Percentiles rank a stretch among this genome's conserved stretches.
Evolutionary conservation across 345 rosid species (phyloP).

Genomic region (Noccaea caerulescens): DNA sequence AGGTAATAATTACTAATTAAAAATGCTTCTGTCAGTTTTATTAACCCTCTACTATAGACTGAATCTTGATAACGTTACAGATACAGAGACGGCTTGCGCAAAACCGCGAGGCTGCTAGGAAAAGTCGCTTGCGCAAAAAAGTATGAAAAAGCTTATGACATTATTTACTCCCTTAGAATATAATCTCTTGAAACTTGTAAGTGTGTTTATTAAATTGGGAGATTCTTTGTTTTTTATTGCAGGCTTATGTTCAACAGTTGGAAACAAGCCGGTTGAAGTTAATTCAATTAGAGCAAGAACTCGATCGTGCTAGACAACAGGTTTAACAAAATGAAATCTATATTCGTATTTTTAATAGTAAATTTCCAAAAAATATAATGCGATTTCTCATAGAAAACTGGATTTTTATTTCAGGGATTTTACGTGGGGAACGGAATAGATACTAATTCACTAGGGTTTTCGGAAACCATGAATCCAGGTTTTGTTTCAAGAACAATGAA

Average conservation of each 20-base stretch:
- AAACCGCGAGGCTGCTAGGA: conserved; percentile 98
- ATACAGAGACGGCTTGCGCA: conserved; percentile 95
- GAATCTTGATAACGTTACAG: conserved; percentile 45
- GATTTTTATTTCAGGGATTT: conserved; percentile 57
- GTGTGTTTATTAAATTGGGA: conserved; percentile 21
- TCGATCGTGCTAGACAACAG: conserved; percentile 70
- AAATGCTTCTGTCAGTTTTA: background rate
- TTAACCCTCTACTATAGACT: background rate
- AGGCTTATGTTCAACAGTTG: conserved; percentile 97
- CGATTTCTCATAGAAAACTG: background rate
- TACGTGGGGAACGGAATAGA: conserved; percentile 64
- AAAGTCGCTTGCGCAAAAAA: conserved; percentile 95
- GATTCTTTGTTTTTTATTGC: conserved; percentile 12
- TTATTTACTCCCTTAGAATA: background rate
- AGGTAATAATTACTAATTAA: conserved; percentile 47
- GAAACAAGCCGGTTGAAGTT: conserved; percentile 90
- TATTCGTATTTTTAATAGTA: background rate
- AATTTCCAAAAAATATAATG: background rate
- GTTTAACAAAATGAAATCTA: conserved; percentile 2
- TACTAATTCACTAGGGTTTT: conserved; percentile 55
- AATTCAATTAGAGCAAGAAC: conserved; percentile 85
- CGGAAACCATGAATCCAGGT: conserved; percentile 75
- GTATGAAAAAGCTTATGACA: conserved; percentile 41
- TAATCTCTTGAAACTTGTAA: background rate
- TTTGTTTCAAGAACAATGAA: conserved; percentile 31